Percentiles rank a stretch among this genome's conserved stretches.
These are phyloP conservation scores for Cordyceps cicadae DNA, from an alignment of 2,329 filamentous ascomycete genomes.

Conservation along the genomic window DNA sequence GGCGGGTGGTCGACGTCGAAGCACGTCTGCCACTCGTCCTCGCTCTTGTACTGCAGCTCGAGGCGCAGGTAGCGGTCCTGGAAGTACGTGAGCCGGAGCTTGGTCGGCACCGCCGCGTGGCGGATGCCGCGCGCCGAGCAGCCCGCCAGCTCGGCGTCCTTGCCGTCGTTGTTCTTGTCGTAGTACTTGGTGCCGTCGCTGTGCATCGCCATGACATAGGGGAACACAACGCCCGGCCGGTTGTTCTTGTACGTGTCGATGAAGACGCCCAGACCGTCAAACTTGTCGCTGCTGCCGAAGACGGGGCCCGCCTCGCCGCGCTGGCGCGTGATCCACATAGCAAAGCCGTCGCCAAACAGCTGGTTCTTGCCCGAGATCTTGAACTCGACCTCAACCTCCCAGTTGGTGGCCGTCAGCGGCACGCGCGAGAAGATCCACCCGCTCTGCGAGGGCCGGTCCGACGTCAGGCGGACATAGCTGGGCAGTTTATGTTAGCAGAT, in stretches of 20 bases:
- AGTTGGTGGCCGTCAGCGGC: conserved; percentile 93
- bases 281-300: conserved; percentile 80
- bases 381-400: conserved; percentile 96
- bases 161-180: conserved; percentile 91
- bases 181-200: conserved; percentile 85
- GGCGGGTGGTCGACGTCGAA: conserved; percentile 67
- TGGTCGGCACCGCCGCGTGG: conserved; percentile 69
- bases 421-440: conserved; percentile 94
- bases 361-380: conserved; percentile 82
- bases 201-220: conserved; percentile 97
- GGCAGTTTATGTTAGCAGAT: not conserved
- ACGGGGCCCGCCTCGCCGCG: conserved; percentile 72
- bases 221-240: conserved; percentile 87
- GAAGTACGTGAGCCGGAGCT: conserved; percentile 87
- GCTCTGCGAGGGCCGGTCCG: conserved; percentile 80
- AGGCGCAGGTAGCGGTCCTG: conserved; percentile 87
- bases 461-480: conserved; percentile 87
- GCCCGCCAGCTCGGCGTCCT: conserved; percentile 83
- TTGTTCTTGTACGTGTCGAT: conserved; percentile 99
- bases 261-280: conserved; percentile 91
- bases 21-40: conserved; percentile 81
- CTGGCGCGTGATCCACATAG: conserved; percentile 96
- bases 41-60: conserved; percentile 88
- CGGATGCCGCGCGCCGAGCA: conserved; percentile 92
- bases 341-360: conserved; percentile 92